phyloP scores from a whole-genome alignment of 2,329 filamentous ascomycete species.

The Coniochaeta ligniaria region DNA sequence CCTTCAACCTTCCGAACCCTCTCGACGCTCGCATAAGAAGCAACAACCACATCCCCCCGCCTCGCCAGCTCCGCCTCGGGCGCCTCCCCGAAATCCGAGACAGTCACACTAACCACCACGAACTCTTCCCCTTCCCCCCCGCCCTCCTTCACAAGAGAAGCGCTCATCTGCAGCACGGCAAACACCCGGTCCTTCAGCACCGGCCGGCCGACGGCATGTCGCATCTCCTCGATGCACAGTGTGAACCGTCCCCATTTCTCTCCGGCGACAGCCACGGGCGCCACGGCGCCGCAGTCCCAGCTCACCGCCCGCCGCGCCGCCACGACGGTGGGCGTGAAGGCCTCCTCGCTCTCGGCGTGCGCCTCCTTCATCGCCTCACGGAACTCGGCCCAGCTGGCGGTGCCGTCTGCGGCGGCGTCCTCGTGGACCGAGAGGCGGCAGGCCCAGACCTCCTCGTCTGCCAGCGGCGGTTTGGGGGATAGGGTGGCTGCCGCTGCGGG shows the following conservation, averaged over 20 bases:
- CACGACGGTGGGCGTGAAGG: conserved; percentile 51
- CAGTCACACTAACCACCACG: conserved; percentile 49
- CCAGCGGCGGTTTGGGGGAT: background rate
- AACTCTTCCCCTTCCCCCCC: conserved; percentile 33
- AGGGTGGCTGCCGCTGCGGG: conserved; percentile 1
- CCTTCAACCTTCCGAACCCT: conserved; percentile 36
- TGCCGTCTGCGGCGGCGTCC: conserved; percentile 39
- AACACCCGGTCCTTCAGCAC: conserved; percentile 60
- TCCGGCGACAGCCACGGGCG: conserved; percentile 21
- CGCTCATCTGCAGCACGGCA: conserved; percentile 56
- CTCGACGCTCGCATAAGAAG: conserved; percentile 60
- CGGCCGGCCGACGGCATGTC: conserved; percentile 50
- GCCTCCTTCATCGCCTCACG: conserved; percentile 47
- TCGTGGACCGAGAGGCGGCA: conserved; percentile 56
- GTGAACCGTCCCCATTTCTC: conserved; percentile 38
- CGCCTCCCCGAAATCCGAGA: conserved; percentile 29
- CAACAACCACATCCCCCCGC: conserved; percentile 39
- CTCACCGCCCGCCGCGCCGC: conserved; percentile 33
- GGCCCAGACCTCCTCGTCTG: conserved; percentile 50
- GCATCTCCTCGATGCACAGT: conserved; percentile 54
- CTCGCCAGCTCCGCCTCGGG: conserved; percentile 21
- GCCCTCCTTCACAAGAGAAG: conserved; percentile 25
- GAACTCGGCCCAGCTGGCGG: conserved; percentile 60
- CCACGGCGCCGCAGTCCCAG: conserved; percentile 36
- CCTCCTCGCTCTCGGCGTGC: conserved; percentile 48